Evolutionary conservation across 2,329 filamentous ascomycete genomes (phyloP), one percentile per base, ranked within the genome.

Genomic region (Phialophora tarda): DNA sequence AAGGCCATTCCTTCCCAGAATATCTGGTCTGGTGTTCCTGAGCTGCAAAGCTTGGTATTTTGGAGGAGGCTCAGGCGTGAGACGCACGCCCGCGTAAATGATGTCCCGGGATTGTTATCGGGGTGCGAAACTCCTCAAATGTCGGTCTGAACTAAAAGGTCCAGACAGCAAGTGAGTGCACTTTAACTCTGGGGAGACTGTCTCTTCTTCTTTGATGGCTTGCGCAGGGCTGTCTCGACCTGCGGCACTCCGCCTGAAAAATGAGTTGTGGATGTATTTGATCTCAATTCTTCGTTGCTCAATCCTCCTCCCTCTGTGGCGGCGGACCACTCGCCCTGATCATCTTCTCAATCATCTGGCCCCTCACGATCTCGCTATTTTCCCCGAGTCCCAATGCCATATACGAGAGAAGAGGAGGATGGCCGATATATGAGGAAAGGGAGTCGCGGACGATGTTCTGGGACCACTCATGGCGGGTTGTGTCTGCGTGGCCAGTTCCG

Each of bases 401-500:
- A 78, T 97, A 97, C 47, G 91, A 88, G 17, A 98, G 84, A 67
- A 97, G 84, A 7, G 93, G 91, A 17, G 93, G 91, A 77, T 99
- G 95, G 23, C 95, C 95, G 71, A 95, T 86, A 74, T 96, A 93
- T 69, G 89, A 93, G 23, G 93, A 88, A 77, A 94, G 93, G 24
- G 90, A 96, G 82, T 99, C 95, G 77, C 95, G 93, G 77, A 93
- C 87, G 76, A 98, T 94, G 82, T 98, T 99, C 67, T 91, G 93
- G 59, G 90, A 90, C 93, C 93, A 99, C 81, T 99, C 95, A 88
- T 95, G 95, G 79, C 92, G 96, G 28, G 93, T 96, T 14, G 94
- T 98, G 82, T 99, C 95, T 51, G 94, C 92, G 79, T 97, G 93
- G 26, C 95, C 95, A 3, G 95, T 98, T 73, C 95, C 95, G 75